Conservation (phyloP, 306 rosid genomes). For the Trifolium repens region DNA sequence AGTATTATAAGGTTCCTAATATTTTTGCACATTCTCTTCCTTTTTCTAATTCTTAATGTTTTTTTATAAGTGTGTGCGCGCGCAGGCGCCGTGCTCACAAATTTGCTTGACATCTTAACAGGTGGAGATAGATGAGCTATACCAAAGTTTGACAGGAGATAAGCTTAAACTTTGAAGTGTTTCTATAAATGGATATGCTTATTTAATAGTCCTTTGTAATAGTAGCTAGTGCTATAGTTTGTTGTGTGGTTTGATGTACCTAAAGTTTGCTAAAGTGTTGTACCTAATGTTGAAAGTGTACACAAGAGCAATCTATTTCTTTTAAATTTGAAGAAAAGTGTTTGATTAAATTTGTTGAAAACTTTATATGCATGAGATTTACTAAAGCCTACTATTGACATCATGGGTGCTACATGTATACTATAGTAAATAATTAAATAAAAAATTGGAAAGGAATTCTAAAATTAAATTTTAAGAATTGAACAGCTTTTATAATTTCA, state of each 20-base stretch:
- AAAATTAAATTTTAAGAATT: too few relatives aligned
- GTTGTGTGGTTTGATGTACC: conserved; percentile 8
- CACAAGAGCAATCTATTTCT: not conserved
- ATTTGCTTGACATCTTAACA: conserved; percentile 41
- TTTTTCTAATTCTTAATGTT: not conserved
- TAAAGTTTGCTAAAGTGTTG: not conserved
- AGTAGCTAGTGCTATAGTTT: not conserved
- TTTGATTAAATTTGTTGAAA: not conserved
- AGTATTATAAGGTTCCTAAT: conserved; percentile 66
- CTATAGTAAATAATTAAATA: too few relatives aligned
- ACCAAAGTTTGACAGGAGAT: conserved; percentile 41
- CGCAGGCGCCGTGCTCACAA: conserved; percentile 24
- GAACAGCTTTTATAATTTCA: too few relatives aligned
- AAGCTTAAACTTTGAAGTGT: conserved; percentile 25
- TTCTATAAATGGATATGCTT: conserved; percentile 4
- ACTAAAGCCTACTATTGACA: not conserved
- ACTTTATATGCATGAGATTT: not conserved
- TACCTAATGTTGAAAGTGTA: not conserved
- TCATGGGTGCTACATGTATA: too few relatives aligned
- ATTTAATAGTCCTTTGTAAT: not conserved
- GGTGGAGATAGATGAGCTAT: conserved; percentile 74
- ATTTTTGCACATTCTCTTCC: conserved; percentile 5
- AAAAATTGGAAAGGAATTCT: too few relatives aligned
- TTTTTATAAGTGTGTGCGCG: not conserved
- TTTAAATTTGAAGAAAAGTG: not conserved